Conservation (phyloP, 192 early-diverging fungal genomes). For the Umbelopsis vinacea region DNA sequence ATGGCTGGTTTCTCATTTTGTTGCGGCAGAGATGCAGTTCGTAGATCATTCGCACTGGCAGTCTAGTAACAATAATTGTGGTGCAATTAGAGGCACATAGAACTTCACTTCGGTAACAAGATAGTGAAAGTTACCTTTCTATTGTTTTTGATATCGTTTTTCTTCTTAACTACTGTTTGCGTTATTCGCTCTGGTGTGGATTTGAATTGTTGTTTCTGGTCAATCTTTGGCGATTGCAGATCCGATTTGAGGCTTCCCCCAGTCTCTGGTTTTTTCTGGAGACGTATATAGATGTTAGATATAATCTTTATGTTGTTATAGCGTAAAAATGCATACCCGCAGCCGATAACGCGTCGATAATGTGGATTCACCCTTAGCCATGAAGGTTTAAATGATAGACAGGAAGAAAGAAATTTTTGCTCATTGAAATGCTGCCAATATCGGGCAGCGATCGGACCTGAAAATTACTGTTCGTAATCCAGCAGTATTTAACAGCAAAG, state of each 20-base stretch:
- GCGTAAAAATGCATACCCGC: not conserved
- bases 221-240: not conserved
- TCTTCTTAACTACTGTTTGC: not conserved
- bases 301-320: not conserved
- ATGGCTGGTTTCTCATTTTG: not conserved
- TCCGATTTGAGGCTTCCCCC: not conserved
- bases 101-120: not conserved
- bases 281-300: not conserved
- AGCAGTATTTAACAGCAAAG: no score
- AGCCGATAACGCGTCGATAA: conserved; percentile 10
- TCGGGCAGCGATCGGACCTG: not conserved
- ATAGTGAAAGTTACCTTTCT: not conserved
- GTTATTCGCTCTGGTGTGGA: not conserved
- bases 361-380: conserved; percentile 13
- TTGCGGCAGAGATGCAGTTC: not conserved
- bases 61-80: not conserved
- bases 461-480: not conserved
- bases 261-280: not conserved
- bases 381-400: not conserved
- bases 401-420: not conserved
- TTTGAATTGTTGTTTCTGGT: not conserved
- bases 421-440: no score
- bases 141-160: not conserved
- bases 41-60: not conserved
- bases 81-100: not conserved